Conservation (phyloP, 768 basidiomycete species). For the Macrolepiota fuliginosa region DNA sequence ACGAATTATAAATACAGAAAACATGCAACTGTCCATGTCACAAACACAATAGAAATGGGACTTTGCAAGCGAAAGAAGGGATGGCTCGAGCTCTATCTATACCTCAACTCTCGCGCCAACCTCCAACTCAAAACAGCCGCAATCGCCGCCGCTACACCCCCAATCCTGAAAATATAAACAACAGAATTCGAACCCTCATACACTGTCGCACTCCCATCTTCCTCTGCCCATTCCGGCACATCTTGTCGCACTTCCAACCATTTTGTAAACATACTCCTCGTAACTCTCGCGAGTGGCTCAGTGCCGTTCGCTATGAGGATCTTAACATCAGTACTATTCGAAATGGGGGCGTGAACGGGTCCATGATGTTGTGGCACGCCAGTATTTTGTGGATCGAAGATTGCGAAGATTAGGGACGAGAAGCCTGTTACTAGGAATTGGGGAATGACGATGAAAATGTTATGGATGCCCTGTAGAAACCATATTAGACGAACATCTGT, state of each 20-base stretch:
- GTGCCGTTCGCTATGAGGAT: slow-evolving; percentile 7
- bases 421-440: slow-evolving; percentile 92
- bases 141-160: slow-evolving; percentile 51
- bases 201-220: slow-evolving; percentile 19
- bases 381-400: slow-evolving; percentile 68
- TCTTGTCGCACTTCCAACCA: no score
- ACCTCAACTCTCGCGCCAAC: slow-evolving; percentile 51
- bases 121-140: slow-evolving; percentile 55
- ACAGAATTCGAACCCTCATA: slow-evolving; percentile 59
- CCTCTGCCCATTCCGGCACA: slow-evolving; percentile 15
- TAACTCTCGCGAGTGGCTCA: background rate
- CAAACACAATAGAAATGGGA: background rate
- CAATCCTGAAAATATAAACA: slow-evolving; percentile 72
- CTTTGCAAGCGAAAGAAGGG: background rate
- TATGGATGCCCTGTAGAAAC: slow-evolving; percentile 79
- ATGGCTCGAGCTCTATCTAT: slow-evolving; percentile 25
- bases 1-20: background rate
- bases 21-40: background rate
- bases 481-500: background rate
- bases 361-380: slow-evolving; percentile 33
- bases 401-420: slow-evolving; percentile 81
- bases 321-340: slow-evolving; percentile 10
- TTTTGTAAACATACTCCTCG: background rate
- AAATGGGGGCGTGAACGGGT: slow-evolving; percentile 7
- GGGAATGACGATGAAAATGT: slow-evolving; percentile 90